Conservation (phyloP, 1,284 basidiomycete species). For the Moesziomyces parantarcticus region DNA sequence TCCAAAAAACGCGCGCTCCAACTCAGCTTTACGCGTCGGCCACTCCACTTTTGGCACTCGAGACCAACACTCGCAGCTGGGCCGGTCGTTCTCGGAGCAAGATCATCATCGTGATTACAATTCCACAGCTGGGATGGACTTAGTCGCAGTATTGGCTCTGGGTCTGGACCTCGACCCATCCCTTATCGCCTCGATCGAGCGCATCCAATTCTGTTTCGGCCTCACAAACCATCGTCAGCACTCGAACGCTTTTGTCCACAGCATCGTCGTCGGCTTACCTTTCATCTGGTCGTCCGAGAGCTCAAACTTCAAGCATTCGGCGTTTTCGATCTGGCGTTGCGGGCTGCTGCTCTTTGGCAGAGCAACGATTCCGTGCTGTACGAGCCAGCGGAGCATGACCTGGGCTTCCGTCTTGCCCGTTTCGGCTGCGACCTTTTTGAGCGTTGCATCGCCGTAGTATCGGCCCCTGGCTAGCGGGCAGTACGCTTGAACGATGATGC, state of each 20-base stretch:
- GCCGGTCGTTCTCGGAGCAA: no score
- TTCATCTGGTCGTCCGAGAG: slow-evolving; percentile 75
- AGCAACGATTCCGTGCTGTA: slow-evolving; percentile 71
- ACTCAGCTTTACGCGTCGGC: slow-evolving; percentile 6
- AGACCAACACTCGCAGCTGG: slow-evolving; percentile 13
- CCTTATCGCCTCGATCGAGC: slow-evolving; percentile 35
- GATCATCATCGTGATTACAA: no score
- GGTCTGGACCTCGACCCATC: slow-evolving; percentile 40
- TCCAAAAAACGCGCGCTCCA: not conserved
- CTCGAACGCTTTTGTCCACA: no score
- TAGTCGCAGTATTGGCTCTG: slow-evolving; percentile 38
- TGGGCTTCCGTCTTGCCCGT: slow-evolving; percentile 77
- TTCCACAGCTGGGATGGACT: not conserved
- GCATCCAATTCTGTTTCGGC: slow-evolving; percentile 24
- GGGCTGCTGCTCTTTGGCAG: slow-evolving; percentile 71
- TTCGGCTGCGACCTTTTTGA: slow-evolving; percentile 67
- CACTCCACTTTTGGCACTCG: not conserved
- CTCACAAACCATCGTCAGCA: not conserved
- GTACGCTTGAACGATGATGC: slow-evolving; percentile 82
- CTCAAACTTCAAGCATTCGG: slow-evolving; percentile 78
- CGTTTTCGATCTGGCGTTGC: slow-evolving; percentile 78
- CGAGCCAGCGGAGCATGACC: slow-evolving; percentile 80
- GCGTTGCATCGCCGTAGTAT: slow-evolving; percentile 63
- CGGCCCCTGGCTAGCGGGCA: slow-evolving; percentile 83
- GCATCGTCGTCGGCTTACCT: slow-evolving; percentile 15